Base-by-base conservation (phyloP, 345 rosid genomes). In the Turnera subulata region DNA sequence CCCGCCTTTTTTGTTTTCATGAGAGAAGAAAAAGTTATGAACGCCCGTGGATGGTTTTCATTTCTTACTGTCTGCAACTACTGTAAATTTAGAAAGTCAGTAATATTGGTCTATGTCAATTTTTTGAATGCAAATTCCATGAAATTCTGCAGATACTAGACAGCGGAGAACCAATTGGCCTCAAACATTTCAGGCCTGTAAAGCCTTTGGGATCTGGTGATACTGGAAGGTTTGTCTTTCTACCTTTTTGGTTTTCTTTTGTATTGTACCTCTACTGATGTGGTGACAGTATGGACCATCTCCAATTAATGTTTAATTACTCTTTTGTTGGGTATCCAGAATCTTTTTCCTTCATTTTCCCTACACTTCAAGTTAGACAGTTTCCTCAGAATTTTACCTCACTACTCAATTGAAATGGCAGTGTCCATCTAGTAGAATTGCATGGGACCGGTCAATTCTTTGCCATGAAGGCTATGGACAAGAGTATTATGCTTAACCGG, bases 381-480 rank as follows among this genome's bases (percentile, higher is more conserved):
- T n/a, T n/a, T n/a, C 17, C 25, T 53, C 43, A 13, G 19, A 33
- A 4, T 5, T 37, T 54, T 49, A 15, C 58, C 15, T 11, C 25
- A 42, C 37, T 32, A 25, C 5, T 52, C 57, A 64, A 69, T 46
- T 26, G 56, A 64, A 47, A 35, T 63, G 66, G 59, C 77, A 92
- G 98, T 73, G 98, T 92, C 55, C 89, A 89, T 67, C 73, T 92
- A 80, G 98, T 92, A 59, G 95, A 92, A 69, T 74, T 92, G 59
- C 66, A 68, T 74, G 98, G 91, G 69, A 79, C 93, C 12, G 81
- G 70, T 38, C 82, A 67, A 42, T 71, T 64, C 49, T 92, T 83
- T 69, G 98, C 98, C 38, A 89, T 92, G 96, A 92, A 92, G 73
- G 93, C 93, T 58, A 92, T 92, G 98, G 98, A 89, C 73, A 92